Conservation (phyloP, 2,329 filamentous ascomycete species). For the Aureobasidium sp. region DNA sequence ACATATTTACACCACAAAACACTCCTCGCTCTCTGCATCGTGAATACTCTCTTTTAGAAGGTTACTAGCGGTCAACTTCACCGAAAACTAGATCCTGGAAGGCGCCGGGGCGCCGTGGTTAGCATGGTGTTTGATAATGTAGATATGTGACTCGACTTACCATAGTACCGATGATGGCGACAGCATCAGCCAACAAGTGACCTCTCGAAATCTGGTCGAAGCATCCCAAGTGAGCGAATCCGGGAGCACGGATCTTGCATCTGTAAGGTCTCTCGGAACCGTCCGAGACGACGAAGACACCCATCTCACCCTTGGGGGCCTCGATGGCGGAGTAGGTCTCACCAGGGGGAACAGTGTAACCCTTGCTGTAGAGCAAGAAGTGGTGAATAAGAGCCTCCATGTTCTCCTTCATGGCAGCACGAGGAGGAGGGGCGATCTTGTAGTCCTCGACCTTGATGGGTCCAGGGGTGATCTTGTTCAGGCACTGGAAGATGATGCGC, state of each 20-base stretch:
- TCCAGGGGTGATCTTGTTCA: conserved; percentile 97
- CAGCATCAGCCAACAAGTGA: conserved; percentile 89
- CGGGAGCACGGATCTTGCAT: conserved; percentile 93
- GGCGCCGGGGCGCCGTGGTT: not conserved
- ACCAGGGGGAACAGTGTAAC: conserved; percentile 90
- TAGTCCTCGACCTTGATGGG: conserved; percentile 96
- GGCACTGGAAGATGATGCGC: conserved; percentile 95
- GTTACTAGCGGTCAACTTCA: conserved; percentile 31
- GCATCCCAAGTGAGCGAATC: conserved; percentile 87
- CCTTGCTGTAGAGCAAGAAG: conserved; percentile 98
- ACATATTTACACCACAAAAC: conserved; percentile 5
- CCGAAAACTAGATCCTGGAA: conserved; percentile 62
- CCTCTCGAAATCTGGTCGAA: conserved; percentile 92
- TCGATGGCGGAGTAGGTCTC: conserved; percentile 98
- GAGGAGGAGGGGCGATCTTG: conserved; percentile 91
- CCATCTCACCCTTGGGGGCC: conserved; percentile 99
- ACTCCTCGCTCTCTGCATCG: not conserved
- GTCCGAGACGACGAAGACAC: conserved; percentile 90
- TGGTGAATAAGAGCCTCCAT: conserved; percentile 99
- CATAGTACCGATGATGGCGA: conserved; percentile 71
- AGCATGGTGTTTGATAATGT: not conserved
- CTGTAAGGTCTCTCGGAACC: conserved; percentile 94
- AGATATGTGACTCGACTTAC: conserved; percentile 1
- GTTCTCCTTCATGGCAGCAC: conserved; percentile 99
- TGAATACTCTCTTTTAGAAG: not conserved